Base-by-base conservation (phyloP, 2,329 filamentous ascomycete genomes). In the Alternaria metachromatica region DNA sequence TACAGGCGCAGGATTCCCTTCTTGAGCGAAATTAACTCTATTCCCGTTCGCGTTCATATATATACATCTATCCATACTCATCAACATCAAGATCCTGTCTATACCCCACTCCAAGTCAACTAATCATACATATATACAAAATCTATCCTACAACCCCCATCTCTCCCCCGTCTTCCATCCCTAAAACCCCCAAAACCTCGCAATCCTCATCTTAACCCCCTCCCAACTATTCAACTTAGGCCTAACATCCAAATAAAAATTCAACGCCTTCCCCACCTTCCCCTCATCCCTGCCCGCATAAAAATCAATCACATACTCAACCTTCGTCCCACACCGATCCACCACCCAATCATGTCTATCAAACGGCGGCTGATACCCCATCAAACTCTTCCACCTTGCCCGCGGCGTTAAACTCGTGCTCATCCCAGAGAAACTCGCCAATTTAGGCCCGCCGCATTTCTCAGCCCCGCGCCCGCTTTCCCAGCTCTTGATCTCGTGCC, bases 221-320 rank as follows among this genome's bases (percentile, higher is more conserved):
- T 90, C 88, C 79, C 83, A 86, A 60, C 80, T 87, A 76, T 90
- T 90, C 76, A 90, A 63, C 80, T 90, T 90, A 7, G 88, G 88
- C 70, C 88, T 81, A 6, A 90, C 88, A 75, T 90, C 88, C 55
- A 90, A 75, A 74, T 88, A 90, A 70, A 90, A 90, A 69, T 85
- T 90, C 69, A 90, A 73, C 48, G 84, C 85, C 60, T 82, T 82
- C 60, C 78, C 69, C 73, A 66, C 79, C 61, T 76, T 80, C 55
- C 76, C 80, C 58, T 80, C 79, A 28, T 84, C 79, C 71, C 85
- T 88, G 0, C 96, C 96, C 6, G 93, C 89, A 78, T 99, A 99
- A 74, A 99, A 99, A 81, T 99, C 96, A 80, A 99, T 99, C 43
- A 99, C 91, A 78, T 99, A 99, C 74, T 98, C 96, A 53, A 99